Base-by-base conservation (phyloP, 208 protist genomes). In the Leishmania lainsoni region DNA sequence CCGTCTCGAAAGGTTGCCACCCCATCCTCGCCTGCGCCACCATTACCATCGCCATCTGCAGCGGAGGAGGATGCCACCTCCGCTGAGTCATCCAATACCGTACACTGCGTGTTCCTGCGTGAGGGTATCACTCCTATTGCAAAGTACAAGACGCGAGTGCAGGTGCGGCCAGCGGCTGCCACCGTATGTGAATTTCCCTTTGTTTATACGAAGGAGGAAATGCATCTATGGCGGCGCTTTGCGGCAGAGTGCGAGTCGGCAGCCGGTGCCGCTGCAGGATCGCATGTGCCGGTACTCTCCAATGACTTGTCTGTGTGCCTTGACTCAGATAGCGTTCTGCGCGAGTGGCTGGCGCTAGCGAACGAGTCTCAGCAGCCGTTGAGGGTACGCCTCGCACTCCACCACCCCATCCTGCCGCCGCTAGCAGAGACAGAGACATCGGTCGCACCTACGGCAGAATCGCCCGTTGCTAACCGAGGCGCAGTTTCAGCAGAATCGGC, bases 331-430 rank as follows among this genome's bases (percentile, higher is more conserved):
- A 81, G 75, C 17, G 72, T 80, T 5, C 81, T 92, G 39, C 86
- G 84, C 1, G 89, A 92, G 52, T 87, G 87, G 89, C 42, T 90
- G 14, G 89, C 86, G 68, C 72, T 92, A 35, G 48, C 89, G 42
- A 76, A 79, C 8, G 89, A 92, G 80, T 83, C 89, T 5, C 65
- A 83, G 75, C 83, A 86, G 82, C 83, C 82, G 20, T 80, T 86
- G 76, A 76, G 72, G 14, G 79, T 84, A 35, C 76, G 66, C 1
- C 65, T 86, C 42, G 35, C 52, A 49, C 52, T 59, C 26, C 74
- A 10, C 39, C 54, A 68, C 12, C 51, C 51, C 29, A n/a, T 26
- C 68, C 52, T 51, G 81, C 80, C 78, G 76, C 65, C 2, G 80
- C 72, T 74, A 76, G 51, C 1, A 42, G 35, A 73, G 26, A 10